phyloP scores from a whole-genome alignment of 495 filamentous ascomycete species.

The Halenospora varia region DNA sequence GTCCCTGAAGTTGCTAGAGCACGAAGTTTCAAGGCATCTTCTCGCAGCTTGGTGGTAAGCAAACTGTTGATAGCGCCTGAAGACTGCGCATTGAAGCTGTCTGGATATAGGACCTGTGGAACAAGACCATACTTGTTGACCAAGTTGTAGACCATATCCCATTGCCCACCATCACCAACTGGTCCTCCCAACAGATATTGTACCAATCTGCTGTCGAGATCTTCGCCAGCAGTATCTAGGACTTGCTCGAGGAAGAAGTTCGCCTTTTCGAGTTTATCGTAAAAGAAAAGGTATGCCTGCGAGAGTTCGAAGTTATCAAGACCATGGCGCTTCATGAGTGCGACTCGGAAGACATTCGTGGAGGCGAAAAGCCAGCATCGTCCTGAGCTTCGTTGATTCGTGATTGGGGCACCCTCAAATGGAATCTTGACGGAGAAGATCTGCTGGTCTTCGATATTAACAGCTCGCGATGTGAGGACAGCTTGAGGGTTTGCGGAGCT shows the following conservation, averaged over 20 bases:
- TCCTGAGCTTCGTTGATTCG: slow-evolving; percentile 74
- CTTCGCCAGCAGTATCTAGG: slow-evolving; percentile 64
- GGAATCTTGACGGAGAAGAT: slow-evolving; percentile 80
- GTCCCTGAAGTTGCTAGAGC: slow-evolving; percentile 32
- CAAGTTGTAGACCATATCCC: slow-evolving; percentile 88
- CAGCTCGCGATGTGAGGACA: slow-evolving; percentile 50
- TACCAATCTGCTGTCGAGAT: slow-evolving; percentile 64
- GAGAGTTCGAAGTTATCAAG: slow-evolving; percentile 77
- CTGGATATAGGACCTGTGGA: slow-evolving; percentile 75
- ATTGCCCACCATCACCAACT: slow-evolving; percentile 80
- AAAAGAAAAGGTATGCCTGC: slow-evolving; percentile 89
- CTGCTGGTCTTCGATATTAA: slow-evolving; percentile 62
- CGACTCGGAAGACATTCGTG: slow-evolving; percentile 82
- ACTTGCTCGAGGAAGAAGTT: slow-evolving; percentile 85
- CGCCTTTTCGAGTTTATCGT: slow-evolving; percentile 89
- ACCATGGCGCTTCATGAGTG: slow-evolving; percentile 74
- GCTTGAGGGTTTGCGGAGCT: slow-evolving; percentile 48
- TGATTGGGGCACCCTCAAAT: slow-evolving; percentile 77
- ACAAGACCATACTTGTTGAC: slow-evolving; percentile 82
- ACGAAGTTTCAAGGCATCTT: slow-evolving; percentile 67
- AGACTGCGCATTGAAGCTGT: slow-evolving; percentile 62
- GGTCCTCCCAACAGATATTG: slow-evolving; percentile 61
- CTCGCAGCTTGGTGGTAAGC: slow-evolving; percentile 81
- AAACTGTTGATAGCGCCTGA: slow-evolving; percentile 66
- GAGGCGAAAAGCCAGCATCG: slow-evolving; percentile 88